Percentiles rank a stretch among this genome's conserved stretches.
phyloP scores from a whole-genome alignment of 129 eudicot species.

The Saposhnikovia divaricata region DNA sequence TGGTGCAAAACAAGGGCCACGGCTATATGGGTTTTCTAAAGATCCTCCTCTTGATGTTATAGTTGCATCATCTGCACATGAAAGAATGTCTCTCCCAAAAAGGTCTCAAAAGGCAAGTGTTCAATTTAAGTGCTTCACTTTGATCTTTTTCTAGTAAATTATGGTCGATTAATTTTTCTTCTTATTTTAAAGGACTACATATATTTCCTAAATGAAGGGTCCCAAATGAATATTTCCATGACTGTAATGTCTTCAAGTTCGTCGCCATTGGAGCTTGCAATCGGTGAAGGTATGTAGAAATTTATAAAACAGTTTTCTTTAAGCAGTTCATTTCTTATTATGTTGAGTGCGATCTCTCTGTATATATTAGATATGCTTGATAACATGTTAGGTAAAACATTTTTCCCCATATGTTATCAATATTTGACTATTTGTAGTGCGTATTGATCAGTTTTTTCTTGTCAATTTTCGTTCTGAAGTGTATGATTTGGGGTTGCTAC shows the following conservation, averaged over 20 bases:
- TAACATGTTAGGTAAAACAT: background rate
- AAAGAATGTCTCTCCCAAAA: conserved; percentile 19
- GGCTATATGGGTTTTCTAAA: conserved; percentile 38
- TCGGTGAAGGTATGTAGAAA: conserved; percentile 31
- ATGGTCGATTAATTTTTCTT: background rate
- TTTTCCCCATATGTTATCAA: background rate
- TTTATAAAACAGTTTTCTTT: background rate
- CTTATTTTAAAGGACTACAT: conserved; percentile 37
- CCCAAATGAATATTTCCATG: conserved; percentile 36
- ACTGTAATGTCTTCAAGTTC: conserved; percentile 27
- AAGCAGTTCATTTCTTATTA: background rate
- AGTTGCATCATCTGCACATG: conserved; percentile 32
- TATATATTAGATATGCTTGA: background rate
- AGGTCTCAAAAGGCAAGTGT: conserved; percentile 39
- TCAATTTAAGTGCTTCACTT: background rate
- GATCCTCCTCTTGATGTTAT: conserved; percentile 35
- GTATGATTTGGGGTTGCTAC: background rate
- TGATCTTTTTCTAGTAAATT: background rate
- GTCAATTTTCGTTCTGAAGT: background rate
- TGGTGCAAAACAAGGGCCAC: conserved; percentile 17
- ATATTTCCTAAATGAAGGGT: conserved; percentile 45
- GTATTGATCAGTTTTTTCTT: background rate
- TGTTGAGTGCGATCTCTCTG: background rate
- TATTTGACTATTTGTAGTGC: no score
- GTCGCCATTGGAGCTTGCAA: conserved; percentile 34